Evolutionary conservation across 306 rosid species (phyloP), one percentile per base, ranked within the genome.

Genomic region (Trichosanthes truncata): DNA sequence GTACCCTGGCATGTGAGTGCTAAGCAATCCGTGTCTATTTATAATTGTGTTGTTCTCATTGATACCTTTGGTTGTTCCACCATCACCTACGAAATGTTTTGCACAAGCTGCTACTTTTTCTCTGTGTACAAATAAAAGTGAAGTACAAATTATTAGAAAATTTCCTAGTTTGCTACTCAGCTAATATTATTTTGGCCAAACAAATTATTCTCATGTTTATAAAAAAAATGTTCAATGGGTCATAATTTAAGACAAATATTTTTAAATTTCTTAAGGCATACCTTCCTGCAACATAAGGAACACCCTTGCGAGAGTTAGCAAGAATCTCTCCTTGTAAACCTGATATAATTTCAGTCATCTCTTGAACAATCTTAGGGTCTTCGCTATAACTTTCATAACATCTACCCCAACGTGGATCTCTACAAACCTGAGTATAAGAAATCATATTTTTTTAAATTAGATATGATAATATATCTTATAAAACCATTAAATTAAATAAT

Each of bases 91-190:
- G 7, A 14, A 84, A 55, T 84, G 87, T 55, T 84, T 84, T 78
- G 87, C 87, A 75, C 87, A 84, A 46, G 88, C 88, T 62, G 76
- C 82, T n/a, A 83, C 86, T 49, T 74, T 85, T 78, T 80, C 71
- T 4, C 84, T 83, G 26, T 25, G 43, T 2, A 18, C 46, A 51
- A 67, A 57, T n/a, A 59, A 9, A 20, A 43, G 31, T 10, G 41
- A 7, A 17, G n/a, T 51, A 21, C 40, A 4, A 5, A 5, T 36
- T 36, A 3, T 36, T 36, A 36, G 40, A 4, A 36, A 3, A 36
- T 36, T 36, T 4, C 40, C 3, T 36, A 36, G 6, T 36, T 5
- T 36, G 5, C 69, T 25, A 38, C 35, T 12, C 11, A 9, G 14
- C 43, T n/a, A 35, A 29, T n/a, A n/a, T n/a, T n/a, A n/a, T n/a